Evolutionary conservation across 257 asterid genomes (phyloP), one percentile per base, ranked within the genome.

Genomic region (Coffea canephora): DNA sequence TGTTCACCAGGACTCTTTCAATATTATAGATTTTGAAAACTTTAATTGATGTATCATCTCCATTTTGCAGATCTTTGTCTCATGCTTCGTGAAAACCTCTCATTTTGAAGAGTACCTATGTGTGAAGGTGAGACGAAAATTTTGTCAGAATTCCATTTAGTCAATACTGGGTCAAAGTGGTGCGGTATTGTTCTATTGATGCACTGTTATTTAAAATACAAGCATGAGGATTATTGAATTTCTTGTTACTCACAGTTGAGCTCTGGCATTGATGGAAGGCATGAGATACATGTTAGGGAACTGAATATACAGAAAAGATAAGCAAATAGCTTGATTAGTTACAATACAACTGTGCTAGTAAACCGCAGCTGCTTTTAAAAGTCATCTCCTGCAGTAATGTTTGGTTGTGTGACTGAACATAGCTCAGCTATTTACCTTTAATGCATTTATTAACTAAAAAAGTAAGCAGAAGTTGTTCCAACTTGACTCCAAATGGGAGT

Each of bases 51-150:
- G n/a, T 62, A 11, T 43, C 77, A 67, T 71, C 36, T 70, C 49
- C 59, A 76, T 74, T 48, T 62, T 64, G 77, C 97, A 96, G 99
- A 94, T 96, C 79, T 46, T 94, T 91, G 81, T 94, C 25, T 96
- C 99, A 78, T 96, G 99, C 91, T 96, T 96, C 54, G 98, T 96
- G 93, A 96, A 96, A 96, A 96, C 99, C 71, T 94, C 99, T 10
- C 99, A 91, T 88, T 85, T 87, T 74, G 99, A 96, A 86, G 99
- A 96, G 79, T 96, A 96, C 83, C 88, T 94, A 31, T 92, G 99
- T 80, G 99, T 96, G 78, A 96, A 96, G 99, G 99, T 96, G 82
- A 88, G 96, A 80, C 68, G 77, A 62, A 71, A 19, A 77, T 70
- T 73, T n/a, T 77, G 8, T 71, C 55, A 16, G 48, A 69, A 61